These are phyloP conservation scores for Gloeophyllum trabeum DNA, from an alignment of 768 basidiomycete species.

Conservation along the genomic window DNA sequence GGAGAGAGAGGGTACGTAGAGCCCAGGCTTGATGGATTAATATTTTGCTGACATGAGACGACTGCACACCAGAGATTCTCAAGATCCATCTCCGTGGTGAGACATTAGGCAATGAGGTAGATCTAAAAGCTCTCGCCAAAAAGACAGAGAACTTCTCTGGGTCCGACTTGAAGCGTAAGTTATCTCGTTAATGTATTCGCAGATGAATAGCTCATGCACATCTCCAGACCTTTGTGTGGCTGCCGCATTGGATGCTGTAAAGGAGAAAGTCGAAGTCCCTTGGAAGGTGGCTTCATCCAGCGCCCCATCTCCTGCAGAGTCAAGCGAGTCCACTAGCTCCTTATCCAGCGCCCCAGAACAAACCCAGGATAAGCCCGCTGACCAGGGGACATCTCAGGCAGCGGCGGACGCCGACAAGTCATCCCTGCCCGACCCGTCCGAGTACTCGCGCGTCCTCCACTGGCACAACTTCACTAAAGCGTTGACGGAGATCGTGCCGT, in stretches of 20 bases:
- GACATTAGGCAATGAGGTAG: conserved; percentile 49
- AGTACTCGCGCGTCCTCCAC: conserved; percentile 29
- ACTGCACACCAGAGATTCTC: conserved; percentile 54
- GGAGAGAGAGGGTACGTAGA: conserved; percentile 65
- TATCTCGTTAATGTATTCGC: not conserved
- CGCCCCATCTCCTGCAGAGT: conserved; percentile 2
- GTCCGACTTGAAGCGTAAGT: conserved; percentile 88
- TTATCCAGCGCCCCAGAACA: not conserved
- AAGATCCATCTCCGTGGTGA: conserved; percentile 84
- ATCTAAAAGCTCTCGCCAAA: conserved; percentile 46
- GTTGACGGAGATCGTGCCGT: conserved; percentile 82
- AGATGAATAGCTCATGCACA: conserved; percentile 1
- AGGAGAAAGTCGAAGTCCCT: conserved; percentile 72
- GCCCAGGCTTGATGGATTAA: not conserved
- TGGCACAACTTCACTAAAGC: conserved; percentile 73
- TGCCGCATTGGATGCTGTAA: conserved; percentile 85
- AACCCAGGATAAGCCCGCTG: not conserved
- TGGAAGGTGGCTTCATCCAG: conserved; percentile 34
- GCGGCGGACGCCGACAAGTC: conserved; percentile 1
- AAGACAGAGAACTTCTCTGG: conserved; percentile 85
- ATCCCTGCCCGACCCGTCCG: conserved; percentile 5
- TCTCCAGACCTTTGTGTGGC: conserved; percentile 79
- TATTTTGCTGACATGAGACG: conserved; percentile 2
- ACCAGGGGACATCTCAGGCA: not conserved
- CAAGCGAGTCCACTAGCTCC: conserved; percentile 1